phyloP scores from a whole-genome alignment of 768 basidiomycete species.

The Amanita molliuscula region DNA sequence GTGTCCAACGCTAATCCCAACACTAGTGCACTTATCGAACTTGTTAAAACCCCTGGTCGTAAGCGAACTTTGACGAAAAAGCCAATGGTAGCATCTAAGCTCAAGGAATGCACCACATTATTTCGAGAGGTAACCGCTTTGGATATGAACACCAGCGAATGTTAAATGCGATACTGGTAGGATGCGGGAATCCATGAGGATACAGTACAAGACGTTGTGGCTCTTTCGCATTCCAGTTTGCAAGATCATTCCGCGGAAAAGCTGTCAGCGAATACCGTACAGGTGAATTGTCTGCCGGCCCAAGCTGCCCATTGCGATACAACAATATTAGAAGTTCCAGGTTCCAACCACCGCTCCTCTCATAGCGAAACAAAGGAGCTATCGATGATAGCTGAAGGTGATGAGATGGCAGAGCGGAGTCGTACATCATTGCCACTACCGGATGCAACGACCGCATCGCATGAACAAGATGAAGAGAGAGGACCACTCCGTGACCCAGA shows the following conservation, averaged over 20 bases:
- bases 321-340: background rate
- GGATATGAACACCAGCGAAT: conserved; percentile 8
- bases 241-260: background rate
- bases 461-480: background rate
- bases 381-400: conserved; percentile 65
- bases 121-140: conserved; percentile 39
- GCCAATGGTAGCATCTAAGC: conserved; percentile 38
- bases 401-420: conserved; percentile 42
- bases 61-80: conserved; percentile 48
- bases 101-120: conserved; percentile 26
- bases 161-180: background rate
- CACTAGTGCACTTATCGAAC: conserved; percentile 58
- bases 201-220: background rate
- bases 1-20: conserved; percentile 1
- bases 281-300: background rate
- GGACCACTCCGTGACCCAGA: conserved; percentile 24
- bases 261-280: background rate
- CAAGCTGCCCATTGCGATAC: conserved; percentile 14
- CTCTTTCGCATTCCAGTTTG: background rate
- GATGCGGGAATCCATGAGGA: background rate
- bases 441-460: background rate
- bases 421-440: conserved; percentile 14
- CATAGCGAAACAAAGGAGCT: conserved; percentile 32
- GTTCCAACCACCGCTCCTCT: conserved; percentile 1
- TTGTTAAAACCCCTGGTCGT: conserved; percentile 77